Percentiles rank a stretch among this genome's conserved stretches.
Conservation (phyloP, 2,329 filamentous ascomycete genomes). For the Dryadomyces quercus-mongolicae region DNA sequence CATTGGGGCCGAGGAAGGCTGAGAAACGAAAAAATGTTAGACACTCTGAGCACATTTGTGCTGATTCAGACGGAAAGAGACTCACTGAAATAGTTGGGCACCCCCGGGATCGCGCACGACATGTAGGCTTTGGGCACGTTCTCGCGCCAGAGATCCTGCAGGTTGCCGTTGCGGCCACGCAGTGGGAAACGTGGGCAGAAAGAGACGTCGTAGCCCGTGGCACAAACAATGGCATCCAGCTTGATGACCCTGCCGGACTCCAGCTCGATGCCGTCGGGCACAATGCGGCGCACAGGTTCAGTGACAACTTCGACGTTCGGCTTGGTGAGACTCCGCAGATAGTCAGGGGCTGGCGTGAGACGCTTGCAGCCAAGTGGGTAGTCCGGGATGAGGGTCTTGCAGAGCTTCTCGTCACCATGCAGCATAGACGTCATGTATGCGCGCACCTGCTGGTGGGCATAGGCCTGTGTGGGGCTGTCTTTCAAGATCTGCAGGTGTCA, state of each 20-base stretch:
- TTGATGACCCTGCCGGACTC: slow-evolving; percentile 33
- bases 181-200: slow-evolving; percentile 40
- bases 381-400: slow-evolving; percentile 36
- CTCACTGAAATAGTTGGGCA: slow-evolving; percentile 45
- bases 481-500: slow-evolving; percentile 21
- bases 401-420: slow-evolving; percentile 34
- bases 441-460: slow-evolving; percentile 26
- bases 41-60: neutral
- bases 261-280: slow-evolving; percentile 35
- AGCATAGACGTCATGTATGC: slow-evolving; percentile 36
- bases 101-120: slow-evolving; percentile 36
- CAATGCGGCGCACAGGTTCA: slow-evolving; percentile 30
- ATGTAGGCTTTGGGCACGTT: slow-evolving; percentile 37
- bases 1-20: slow-evolving; percentile 41
- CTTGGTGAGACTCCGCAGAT: slow-evolving; percentile 31
- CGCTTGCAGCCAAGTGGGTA: slow-evolving; percentile 35
- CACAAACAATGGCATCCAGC: slow-evolving; percentile 44
- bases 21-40: neutral
- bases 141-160: slow-evolving; percentile 34
- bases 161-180: slow-evolving; percentile 34
- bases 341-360: slow-evolving; percentile 37
- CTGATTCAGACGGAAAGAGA: neutral
- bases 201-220: slow-evolving; percentile 44
- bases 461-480: slow-evolving; percentile 27
- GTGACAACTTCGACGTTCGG: slow-evolving; percentile 37